Conservation (phyloP, 176 grass and related monocot genomes). For the Musa acuminata region DNA sequence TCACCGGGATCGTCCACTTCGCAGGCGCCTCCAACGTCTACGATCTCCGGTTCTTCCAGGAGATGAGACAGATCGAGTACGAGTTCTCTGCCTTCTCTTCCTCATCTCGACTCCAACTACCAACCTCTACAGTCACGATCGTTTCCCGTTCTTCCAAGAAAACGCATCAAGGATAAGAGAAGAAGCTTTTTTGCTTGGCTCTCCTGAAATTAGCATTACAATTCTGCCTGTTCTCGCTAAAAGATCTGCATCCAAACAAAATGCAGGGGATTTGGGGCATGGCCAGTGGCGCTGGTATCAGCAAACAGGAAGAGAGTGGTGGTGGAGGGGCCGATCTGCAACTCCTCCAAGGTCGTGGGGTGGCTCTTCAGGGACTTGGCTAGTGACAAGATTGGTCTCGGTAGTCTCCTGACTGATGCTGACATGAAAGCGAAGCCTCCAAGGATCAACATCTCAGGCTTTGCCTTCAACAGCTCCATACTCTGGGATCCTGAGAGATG, state of each 20-base stretch:
- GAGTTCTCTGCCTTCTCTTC: neutral
- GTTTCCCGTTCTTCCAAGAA: neutral
- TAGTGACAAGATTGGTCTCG: conserved; percentile 18
- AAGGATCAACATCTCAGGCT: conserved; percentile 29
- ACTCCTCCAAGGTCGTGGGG: conserved; percentile 61
- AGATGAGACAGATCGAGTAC: conserved; percentile 35
- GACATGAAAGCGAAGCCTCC: conserved; percentile 7
- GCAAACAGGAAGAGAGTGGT: conserved; percentile 44
- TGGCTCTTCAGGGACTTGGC: conserved; percentile 68
- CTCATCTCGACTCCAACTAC: neutral
- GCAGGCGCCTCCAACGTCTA: conserved; percentile 27
- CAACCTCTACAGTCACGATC: neutral
- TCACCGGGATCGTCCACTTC: conserved; percentile 35
- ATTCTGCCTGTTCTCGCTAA: neutral
- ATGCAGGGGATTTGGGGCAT: conserved; percentile 77
- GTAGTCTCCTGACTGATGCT: neutral
- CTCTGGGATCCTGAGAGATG: conserved; percentile 49
- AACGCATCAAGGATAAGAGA: too few species aligned
- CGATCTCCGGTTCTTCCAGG: conserved; percentile 34
- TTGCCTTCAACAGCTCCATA: conserved; percentile 59
- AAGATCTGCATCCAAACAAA: neutral
- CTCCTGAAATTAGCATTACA: too few species aligned
- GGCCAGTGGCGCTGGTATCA: conserved; percentile 73
- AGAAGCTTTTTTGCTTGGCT: too few species aligned
- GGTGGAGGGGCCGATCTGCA: conserved; percentile 77